Evolutionary conservation across 495 filamentous ascomycete species (phyloP), one percentile per base, ranked within the genome.

Genomic region (Penicillium coprophilum): DNA sequence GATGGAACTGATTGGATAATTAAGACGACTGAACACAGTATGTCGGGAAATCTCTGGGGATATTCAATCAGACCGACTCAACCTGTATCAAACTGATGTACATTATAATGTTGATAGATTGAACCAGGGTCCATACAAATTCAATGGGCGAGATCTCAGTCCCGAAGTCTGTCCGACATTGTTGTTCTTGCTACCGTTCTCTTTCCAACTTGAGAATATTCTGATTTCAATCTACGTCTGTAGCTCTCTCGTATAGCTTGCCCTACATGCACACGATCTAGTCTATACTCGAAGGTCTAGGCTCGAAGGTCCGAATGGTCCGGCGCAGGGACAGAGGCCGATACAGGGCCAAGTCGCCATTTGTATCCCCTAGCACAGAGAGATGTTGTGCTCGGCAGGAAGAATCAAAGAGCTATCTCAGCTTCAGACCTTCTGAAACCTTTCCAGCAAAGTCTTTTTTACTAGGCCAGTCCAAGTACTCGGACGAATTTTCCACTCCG

Each of bases 291-390:
- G 11, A 27, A 46, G 28, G 19, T 46, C 51, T n/a, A 53, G 10
- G 15, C 28, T 30, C 40, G 11, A 27, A 46, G 28, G 19, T 46
- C 51, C 39, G 40, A 53, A 46, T 36, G 12, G 40, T 45, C 51
- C 51, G 40, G 51, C 30, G 51, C 40, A 44, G 39, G 51, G 40
- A 36, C 19, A 21, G 15, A 32, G n/a, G 17, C 32, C 11, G 5
- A 43, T 5, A 52, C 11, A 7, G n/a, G 3, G 4, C 15, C 21
- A 51, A 28, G 28, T 23, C 8, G 28, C 15, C 2, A 51, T 11
- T 28, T 4, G 21, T 17, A 32, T 31, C 38, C 38, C 27, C 4
- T 3, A 7, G 3, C 28, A 32, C 28, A 4, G 28, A 20, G 19
- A 43, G 27, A 27, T 30, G 36, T 31, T 21, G 50, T 52, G 38